Percentiles rank a stretch among this genome's conserved stretches.
phyloP scores from a whole-genome alignment of 176 grass and related monocot genomes.

The Secale cereale region DNA sequence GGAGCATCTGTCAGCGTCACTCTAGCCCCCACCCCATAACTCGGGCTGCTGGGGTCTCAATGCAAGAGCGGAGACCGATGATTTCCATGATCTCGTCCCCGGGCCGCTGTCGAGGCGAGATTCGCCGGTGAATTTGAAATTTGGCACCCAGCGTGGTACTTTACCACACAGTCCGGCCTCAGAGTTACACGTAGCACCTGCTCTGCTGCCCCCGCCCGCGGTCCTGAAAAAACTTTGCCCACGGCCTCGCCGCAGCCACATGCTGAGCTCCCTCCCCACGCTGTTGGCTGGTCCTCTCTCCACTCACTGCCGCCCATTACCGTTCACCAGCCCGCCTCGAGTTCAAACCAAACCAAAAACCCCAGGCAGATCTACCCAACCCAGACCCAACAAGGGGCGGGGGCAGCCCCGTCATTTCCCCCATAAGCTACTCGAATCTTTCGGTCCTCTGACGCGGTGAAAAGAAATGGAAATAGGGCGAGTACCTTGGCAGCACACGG shows the following conservation, averaged over 20 bases:
- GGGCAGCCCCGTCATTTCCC: constrained; percentile 17
- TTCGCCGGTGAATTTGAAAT: constrained; percentile 11
- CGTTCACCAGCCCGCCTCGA: constrained; percentile 20
- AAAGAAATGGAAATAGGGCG: not conserved
- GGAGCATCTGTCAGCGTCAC: not conserved
- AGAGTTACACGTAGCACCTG: not conserved
- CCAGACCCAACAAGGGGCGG: not conserved
- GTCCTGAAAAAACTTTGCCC: not conserved
- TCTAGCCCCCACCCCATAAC: too few relatives aligned
- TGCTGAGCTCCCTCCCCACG: not conserved
- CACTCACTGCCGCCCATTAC: not conserved
- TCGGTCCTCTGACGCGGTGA: constrained; percentile 30
- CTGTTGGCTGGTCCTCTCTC: not conserved
- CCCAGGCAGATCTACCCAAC: constrained; percentile 30
- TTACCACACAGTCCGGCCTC: not conserved
- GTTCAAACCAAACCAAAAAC: constrained; percentile 1
- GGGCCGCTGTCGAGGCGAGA: not conserved
- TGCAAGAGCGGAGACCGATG: not conserved
- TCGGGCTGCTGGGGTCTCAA: not conserved
- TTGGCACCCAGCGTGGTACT: not conserved
- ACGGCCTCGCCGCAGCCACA: not conserved
- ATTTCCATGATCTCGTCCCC: not conserved
- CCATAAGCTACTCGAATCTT: constrained; percentile 32
- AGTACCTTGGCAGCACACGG: not conserved
- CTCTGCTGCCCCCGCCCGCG: not conserved